A percentile compares a stretch with the other conserved stretches of the same genome.
Evolutionary conservation across 2,329 filamentous ascomycete species (phyloP).

Genomic region (Pseudocercospora cruenta): DNA sequence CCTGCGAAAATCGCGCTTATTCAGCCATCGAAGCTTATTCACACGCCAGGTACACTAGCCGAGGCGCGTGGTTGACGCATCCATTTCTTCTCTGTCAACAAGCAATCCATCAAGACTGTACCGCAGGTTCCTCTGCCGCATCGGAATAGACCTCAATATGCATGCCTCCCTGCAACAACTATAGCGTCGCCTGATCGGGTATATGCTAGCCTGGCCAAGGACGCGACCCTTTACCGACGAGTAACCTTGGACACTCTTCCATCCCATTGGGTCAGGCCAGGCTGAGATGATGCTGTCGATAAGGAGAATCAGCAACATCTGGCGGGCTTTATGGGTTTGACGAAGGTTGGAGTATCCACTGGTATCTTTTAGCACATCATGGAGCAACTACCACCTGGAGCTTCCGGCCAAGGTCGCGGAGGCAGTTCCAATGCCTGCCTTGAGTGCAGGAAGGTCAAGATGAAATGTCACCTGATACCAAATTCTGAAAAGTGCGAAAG

Average conservation of each 20-base stretch:
- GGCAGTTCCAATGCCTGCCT: slow-evolving; percentile 40
- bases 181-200: neutral
- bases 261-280: neutral
- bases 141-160: neutral
- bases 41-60: neutral
- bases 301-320: neutral
- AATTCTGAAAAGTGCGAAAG: slow-evolving; percentile 38
- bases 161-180: neutral
- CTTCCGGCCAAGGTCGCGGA: slow-evolving; percentile 9
- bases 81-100: neutral
- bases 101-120: neutral
- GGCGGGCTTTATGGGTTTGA: neutral
- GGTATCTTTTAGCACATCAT: neutral
- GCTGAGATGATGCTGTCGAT: slow-evolving; percentile 4
- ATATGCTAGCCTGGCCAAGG: slow-evolving; percentile 1
- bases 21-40: neutral
- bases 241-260: neutral
- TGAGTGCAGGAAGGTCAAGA: slow-evolving; percentile 45
- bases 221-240: neutral
- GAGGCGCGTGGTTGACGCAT: neutral
- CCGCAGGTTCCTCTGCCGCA: neutral
- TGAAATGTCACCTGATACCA: slow-evolving; percentile 40
- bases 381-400: slow-evolving; percentile 8
- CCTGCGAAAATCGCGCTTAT: neutral
- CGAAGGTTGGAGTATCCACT: neutral